Conservation (phyloP, 2,329 filamentous ascomycete species). For the Calonectria pteridis region DNA sequence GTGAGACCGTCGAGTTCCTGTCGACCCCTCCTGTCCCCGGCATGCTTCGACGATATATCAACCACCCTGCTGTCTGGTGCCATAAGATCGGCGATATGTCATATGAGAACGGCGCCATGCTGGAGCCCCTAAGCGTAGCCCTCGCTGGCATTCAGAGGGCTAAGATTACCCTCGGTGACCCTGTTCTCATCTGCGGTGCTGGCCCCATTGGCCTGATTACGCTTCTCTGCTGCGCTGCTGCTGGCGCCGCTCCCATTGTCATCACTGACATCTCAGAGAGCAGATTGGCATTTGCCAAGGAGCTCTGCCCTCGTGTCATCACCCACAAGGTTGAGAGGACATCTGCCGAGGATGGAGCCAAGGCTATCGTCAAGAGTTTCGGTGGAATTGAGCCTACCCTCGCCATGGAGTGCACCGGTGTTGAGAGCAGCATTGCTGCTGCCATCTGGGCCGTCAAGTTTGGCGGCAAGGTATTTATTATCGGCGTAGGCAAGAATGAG, state of each 20-base stretch:
- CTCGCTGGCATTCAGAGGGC: slow-evolving; percentile 90
- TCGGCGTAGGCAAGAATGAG: slow-evolving; percentile 95
- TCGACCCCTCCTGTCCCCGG: slow-evolving; percentile 92
- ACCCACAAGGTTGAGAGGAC: slow-evolving; percentile 82
- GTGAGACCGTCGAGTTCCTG: slow-evolving; percentile 86
- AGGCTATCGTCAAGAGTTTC: slow-evolving; percentile 75
- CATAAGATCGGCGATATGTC: slow-evolving; percentile 95
- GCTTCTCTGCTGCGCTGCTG: slow-evolving; percentile 84
- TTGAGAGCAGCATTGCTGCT: slow-evolving; percentile 87
- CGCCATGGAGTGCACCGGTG: slow-evolving; percentile 93
- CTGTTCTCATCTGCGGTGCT: slow-evolving; percentile 90
- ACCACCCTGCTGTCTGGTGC: slow-evolving; percentile 94
- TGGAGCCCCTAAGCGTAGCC: slow-evolving; percentile 91
- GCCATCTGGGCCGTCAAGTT: slow-evolving; percentile 95
- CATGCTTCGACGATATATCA: slow-evolving; percentile 90
- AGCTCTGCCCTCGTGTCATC: slow-evolving; percentile 81
- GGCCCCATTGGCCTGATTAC: slow-evolving; percentile 95
- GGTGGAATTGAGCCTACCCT: slow-evolving; percentile 85
- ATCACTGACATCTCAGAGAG: slow-evolving; percentile 96
- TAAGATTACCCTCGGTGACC: slow-evolving; percentile 84
- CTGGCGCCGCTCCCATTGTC: slow-evolving; percentile 90
- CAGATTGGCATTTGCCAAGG: slow-evolving; percentile 85
- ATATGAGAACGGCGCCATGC: slow-evolving; percentile 89
- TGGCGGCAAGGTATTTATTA: slow-evolving; percentile 96
- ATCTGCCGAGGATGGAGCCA: slow-evolving; percentile 78